Evolutionary conservation across 345 rosid genomes (phyloP).

Genomic region (Tarenaya hassleriana): DNA sequence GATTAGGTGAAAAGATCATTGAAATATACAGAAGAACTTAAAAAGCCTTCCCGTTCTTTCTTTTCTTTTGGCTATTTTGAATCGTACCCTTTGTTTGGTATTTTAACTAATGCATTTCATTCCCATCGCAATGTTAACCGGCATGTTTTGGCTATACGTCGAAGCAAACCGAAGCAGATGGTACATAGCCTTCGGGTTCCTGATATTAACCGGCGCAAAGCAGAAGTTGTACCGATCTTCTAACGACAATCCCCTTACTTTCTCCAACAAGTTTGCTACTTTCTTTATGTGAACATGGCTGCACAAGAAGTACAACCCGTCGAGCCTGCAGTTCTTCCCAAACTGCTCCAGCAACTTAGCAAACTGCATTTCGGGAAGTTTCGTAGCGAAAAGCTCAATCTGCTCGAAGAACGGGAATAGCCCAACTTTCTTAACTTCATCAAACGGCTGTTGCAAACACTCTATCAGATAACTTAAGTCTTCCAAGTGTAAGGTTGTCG

Average conservation of each 20-base stretch:
- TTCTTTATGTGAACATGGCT: constrained; percentile 77
- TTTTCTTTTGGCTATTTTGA: no score
- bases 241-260: constrained; percentile 59
- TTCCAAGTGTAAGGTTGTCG: constrained; percentile 64
- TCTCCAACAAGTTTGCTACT: constrained; percentile 80
- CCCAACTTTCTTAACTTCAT: constrained; percentile 69
- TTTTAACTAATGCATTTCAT: no score
- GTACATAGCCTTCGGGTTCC: constrained; percentile 90
- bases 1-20: no score
- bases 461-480: constrained; percentile 72
- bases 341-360: constrained; percentile 65
- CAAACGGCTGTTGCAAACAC: constrained; percentile 83
- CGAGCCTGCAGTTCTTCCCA: constrained; percentile 69
- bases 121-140: constrained; percentile 83
- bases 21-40: no score
- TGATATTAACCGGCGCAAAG: constrained; percentile 85
- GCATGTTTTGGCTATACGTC: constrained; percentile 52
- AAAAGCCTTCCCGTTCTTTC: no score
- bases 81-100: no score
- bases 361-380: constrained; percentile 49
- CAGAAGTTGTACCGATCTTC: constrained; percentile 93
- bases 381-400: constrained; percentile 79
- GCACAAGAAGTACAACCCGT: constrained; percentile 81
- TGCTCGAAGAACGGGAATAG: constrained; percentile 93
- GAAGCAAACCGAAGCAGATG: constrained; percentile 75